Conservation (phyloP, 495 filamentous ascomycete genomes). For the Sordaria brevicollis region DNA sequence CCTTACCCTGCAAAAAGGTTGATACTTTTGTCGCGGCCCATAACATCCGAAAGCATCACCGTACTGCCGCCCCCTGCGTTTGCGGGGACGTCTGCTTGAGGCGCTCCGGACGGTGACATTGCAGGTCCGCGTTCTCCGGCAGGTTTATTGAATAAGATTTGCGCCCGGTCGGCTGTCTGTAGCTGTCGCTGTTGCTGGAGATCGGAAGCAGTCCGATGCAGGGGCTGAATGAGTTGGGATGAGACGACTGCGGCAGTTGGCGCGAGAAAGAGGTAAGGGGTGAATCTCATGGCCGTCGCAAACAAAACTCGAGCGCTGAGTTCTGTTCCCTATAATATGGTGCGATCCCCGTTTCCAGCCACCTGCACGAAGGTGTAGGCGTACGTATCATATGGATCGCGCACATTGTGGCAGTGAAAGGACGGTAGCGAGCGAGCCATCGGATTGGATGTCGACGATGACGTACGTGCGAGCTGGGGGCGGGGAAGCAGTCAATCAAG, state of each 20-base stretch:
- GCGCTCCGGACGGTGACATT: slow-evolving; percentile 18
- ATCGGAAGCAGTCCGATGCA: slow-evolving; percentile 4
- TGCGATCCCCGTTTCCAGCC: background rate
- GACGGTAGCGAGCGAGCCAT: background rate
- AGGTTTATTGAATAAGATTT: slow-evolving; percentile 28
- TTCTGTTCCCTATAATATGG: background rate
- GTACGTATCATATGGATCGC: background rate
- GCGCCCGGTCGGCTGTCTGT: slow-evolving; percentile 9
- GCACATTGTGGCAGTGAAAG: background rate
- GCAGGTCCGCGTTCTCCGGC: slow-evolving; percentile 22
- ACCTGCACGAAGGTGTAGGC: background rate
- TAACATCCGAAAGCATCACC: slow-evolving; percentile 71
- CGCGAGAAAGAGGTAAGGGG: background rate
- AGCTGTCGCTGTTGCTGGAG: background rate
- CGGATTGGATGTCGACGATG: background rate
- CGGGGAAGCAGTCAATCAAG: background rate
- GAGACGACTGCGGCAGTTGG: slow-evolving; percentile 14
- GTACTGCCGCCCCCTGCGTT: slow-evolving; percentile 16
- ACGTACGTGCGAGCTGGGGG: background rate
- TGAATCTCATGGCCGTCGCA: background rate
- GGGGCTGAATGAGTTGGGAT: slow-evolving; percentile 18
- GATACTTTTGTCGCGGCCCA: slow-evolving; percentile 69
- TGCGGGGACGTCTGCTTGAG: slow-evolving; percentile 31
- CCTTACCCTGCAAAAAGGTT: slow-evolving; percentile 70
- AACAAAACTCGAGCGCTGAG: background rate